Evolutionary conservation across 352 stramenopile genomes (phyloP).

Genomic region (Globisporangium heterothallicum): DNA sequence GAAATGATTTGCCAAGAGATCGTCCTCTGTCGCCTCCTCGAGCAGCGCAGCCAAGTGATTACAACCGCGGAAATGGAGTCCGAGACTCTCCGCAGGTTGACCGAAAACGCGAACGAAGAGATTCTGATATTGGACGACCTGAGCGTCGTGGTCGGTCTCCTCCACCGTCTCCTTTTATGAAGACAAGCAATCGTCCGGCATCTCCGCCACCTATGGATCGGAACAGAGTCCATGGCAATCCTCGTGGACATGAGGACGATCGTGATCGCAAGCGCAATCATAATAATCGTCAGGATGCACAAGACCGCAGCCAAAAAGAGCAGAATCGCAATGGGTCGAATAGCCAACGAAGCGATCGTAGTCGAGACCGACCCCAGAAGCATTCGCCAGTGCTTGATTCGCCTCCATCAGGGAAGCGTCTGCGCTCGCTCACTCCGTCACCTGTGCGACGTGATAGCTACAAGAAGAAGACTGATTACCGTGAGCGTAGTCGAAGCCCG

Average conservation of each 20-base stretch:
- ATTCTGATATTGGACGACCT: slow-evolving; percentile 2
- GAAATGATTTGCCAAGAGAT: slow-evolving; percentile 4
- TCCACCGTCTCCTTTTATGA: slow-evolving; percentile 20
- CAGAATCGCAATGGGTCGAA: slow-evolving; percentile 29
- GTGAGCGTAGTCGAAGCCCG: slow-evolving; percentile 6
- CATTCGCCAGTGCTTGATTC: slow-evolving; percentile 1
- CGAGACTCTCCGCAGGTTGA: slow-evolving; percentile 4
- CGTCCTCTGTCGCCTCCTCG: slow-evolving; percentile 3
- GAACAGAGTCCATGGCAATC: slow-evolving; percentile 5
- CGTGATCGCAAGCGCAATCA: background rate
- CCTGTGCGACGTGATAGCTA: slow-evolving; percentile 24
- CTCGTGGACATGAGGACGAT: slow-evolving; percentile 2
- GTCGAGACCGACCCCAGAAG: background rate
- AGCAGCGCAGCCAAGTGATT: slow-evolving; percentile 1
- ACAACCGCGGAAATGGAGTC: background rate
- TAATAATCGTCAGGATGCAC: slow-evolving; percentile 4
- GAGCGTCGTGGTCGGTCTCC: slow-evolving; percentile 18
- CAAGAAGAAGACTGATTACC: background rate
- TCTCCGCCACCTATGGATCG: slow-evolving; percentile 3
- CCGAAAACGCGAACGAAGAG: slow-evolving; percentile 2
- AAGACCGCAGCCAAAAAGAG: slow-evolving; percentile 19
- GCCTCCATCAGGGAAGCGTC: slow-evolving; percentile 12
- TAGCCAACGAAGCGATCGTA: slow-evolving; percentile 19
- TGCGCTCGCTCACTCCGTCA: slow-evolving; percentile 33
- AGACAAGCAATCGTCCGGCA: slow-evolving; percentile 7